A percentile compares a stretch with the other conserved stretches of the same genome.
These are phyloP conservation scores for Candida taoyuanica DNA, from an alignment of 805 yeast species.

Conservation along the genomic window DNA sequence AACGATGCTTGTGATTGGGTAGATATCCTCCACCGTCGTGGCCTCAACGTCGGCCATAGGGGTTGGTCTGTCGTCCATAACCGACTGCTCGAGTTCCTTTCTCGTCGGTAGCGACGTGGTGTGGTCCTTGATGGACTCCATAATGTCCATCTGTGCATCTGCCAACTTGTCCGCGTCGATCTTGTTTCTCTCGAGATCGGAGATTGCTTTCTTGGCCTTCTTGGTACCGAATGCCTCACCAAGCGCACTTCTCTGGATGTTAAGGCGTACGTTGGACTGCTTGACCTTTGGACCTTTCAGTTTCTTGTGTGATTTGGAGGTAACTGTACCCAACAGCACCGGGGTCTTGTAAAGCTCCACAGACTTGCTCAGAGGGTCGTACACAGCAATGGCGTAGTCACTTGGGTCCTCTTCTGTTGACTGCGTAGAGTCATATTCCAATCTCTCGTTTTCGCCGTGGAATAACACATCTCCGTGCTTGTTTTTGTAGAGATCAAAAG, in stretches of 20 bases:
- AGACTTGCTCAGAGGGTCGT: slow-evolving; percentile 60
- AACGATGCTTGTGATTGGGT: slow-evolving; percentile 68
- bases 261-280: slow-evolving; percentile 44
- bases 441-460: slow-evolving; percentile 73
- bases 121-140: slow-evolving; percentile 67
- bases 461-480: slow-evolving; percentile 39
- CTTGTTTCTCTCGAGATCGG: slow-evolving; percentile 73
- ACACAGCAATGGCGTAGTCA: slow-evolving; percentile 70
- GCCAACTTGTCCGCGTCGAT: slow-evolving; percentile 81
- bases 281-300: slow-evolving; percentile 60
- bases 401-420: slow-evolving; percentile 28
- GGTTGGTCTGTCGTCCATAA: slow-evolving; percentile 72
- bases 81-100: slow-evolving; percentile 51
- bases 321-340: slow-evolving; percentile 55
- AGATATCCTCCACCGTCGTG: slow-evolving; percentile 76
- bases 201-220: slow-evolving; percentile 88
- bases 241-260: slow-evolving; percentile 70
- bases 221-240: slow-evolving; percentile 98
- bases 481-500: slow-evolving; percentile 56
- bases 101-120: slow-evolving; percentile 73
- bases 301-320: slow-evolving; percentile 54
- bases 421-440: slow-evolving; percentile 64
- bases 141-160: slow-evolving; percentile 71
- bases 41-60: slow-evolving; percentile 77
- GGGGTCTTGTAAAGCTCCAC: slow-evolving; percentile 65